Evolutionary conservation across 768 basidiomycete species (phyloP), one percentile per base, ranked within the genome.

Genomic region (Agaricus sinodeliciosus): DNA sequence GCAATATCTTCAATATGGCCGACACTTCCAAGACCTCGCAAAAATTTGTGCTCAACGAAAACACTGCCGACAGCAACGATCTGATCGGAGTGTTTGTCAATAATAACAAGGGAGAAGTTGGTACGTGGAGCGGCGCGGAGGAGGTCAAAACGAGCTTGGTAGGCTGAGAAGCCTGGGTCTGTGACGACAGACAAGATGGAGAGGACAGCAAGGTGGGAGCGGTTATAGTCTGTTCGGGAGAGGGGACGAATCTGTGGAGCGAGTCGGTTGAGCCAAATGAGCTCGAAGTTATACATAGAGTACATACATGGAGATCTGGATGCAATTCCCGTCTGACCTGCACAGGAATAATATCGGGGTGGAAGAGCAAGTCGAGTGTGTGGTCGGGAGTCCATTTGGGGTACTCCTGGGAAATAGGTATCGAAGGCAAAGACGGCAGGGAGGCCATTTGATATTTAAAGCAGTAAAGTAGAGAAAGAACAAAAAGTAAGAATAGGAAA

Each of bases 1-100:
- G 92, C 94, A 57, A 99, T 96, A 65, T 99, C 96, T 70, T 99
- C 96, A 57, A 99, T 94, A 64, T 99, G 96, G 0, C 94, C 96
- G 12, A 93, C 90, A 57, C 77, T 77, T 18, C 91, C 90, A n/a
- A 90, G 72, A 1, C 80, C 82, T 37, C 94, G 79, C 40, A 94
- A 72, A 77, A 98, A 97, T 73, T 99, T 98, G 71, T 87, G 87
- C 70, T 99, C 96, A 58, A 98, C 68, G 63, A 98, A 82, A 49
- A 96, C 73, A 6, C 82, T 79, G 16, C 94, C 95, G 36, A 86
- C 82, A 18, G 76, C 94, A 42, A 94, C 86, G 64, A 99, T 84
- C 58, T 73, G 71, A 72, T 96, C 91, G 1, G 82, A 78, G 12
- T 73, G 64, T 51, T 82, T 80, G 66, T 85, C 78, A 55, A 95